phyloP scores from a whole-genome alignment of 1,139 yeast species.

The Suzukiozyma palmioleophila region DNA sequence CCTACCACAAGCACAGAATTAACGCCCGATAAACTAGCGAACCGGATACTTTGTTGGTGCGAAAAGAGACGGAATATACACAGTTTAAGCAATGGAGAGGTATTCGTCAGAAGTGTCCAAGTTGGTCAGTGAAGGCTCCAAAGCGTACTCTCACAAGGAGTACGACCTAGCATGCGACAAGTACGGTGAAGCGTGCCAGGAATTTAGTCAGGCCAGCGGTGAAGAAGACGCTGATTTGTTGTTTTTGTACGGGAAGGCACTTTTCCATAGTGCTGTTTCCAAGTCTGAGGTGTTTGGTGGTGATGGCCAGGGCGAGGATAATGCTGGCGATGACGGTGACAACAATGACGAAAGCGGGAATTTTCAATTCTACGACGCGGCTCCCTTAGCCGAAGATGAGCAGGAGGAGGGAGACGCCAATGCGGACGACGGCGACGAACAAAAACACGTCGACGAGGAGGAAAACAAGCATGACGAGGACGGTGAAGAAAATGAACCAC shows the following conservation, averaged over 20 bases:
- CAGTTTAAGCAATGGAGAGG: constrained; percentile 1
- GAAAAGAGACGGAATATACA: too few species aligned
- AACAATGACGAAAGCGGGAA: constrained; percentile 21
- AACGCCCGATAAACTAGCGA: too few species aligned
- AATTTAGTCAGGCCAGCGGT: constrained; percentile 39
- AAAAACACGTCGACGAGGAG: constrained; percentile 15
- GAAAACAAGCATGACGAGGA: constrained; percentile 20
- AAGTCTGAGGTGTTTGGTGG: constrained; percentile 81
- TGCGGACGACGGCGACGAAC: constrained; percentile 12
- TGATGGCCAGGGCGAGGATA: constrained; percentile 20
- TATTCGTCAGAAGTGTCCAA: constrained; percentile 35
- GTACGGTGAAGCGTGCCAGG: constrained; percentile 74
- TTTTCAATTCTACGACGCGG: constrained; percentile 56
- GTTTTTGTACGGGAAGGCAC: constrained; percentile 72
- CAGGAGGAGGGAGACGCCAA: constrained; percentile 22
- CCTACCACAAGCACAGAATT: too few species aligned
- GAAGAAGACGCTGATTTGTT: constrained; percentile 69
- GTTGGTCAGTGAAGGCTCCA: constrained; percentile 55
- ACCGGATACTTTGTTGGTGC: too few species aligned
- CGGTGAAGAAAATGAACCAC: constrained; percentile 28
- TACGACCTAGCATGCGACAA: constrained; percentile 67
- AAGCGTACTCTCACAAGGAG: constrained; percentile 56
- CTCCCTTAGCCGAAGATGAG: constrained; percentile 42
- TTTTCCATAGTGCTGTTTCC: constrained; percentile 73
- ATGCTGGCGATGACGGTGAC: constrained; percentile 14